Evolutionary conservation across 768 basidiomycete genomes (phyloP), one percentile per base, ranked within the genome.

Genomic region (Leccinum broughii): DNA sequence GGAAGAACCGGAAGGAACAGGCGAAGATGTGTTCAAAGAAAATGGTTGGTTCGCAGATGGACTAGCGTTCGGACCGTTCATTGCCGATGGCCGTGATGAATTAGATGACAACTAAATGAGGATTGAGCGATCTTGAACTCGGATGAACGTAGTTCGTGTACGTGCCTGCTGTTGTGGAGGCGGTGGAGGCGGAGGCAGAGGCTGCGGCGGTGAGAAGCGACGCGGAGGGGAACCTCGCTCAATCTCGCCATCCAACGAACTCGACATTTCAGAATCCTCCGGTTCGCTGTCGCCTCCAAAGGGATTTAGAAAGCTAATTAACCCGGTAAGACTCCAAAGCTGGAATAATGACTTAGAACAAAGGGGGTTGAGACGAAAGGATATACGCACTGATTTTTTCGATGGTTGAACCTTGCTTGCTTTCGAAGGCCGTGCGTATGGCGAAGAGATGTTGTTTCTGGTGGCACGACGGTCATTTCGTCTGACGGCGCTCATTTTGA

Each of bases 401-500:
- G 64, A 59, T 71, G 59, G 69, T 49, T 35, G 63, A 39, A 5
- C 76, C 64, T 51, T 65, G 60, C 35, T 67, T 20, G 68, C 59
- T 52, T 62, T 67, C 15, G 62, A 41, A 44, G 74, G 75, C 28
- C 87, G 80, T 55, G 79, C 71, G 70, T 90, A 90, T 0, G 89
- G 89, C 3, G 79, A 80, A n/a, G 83, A 76, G 37, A 72, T 60
- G n/a, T 61, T 68, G 59, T 64, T 74, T 66, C 76, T 77, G 48
- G 69, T 72, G 52, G 71, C 71, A 54, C 73, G 77, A 67, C 72
- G 80, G 60, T 77, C 80, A 66, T 67, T 77, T 35, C 72, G 75
- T 71, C 87, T 81, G 66, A 83, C 74, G 41, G 80, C 85, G 66
- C 86, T 86, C 87, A 88, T 89, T 46, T 66, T 66, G 30, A 28